Percentiles rank a stretch among this genome's conserved stretches.
Conservation (phyloP, 2,329 filamentous ascomycete genomes). For the Trichoderma lentiforme region DNA sequence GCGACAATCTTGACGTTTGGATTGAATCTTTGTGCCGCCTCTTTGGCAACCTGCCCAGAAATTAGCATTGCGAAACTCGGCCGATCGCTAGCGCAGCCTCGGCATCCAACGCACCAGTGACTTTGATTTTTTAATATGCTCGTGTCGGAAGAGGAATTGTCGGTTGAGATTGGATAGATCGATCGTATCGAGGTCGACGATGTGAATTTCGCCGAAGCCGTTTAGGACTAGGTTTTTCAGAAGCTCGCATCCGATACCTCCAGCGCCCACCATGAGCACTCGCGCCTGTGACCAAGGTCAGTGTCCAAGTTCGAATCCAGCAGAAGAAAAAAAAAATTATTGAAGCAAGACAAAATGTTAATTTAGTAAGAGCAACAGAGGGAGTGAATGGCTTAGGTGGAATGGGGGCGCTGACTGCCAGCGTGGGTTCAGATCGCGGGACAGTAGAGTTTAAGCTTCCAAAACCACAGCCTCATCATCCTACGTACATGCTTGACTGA, state of each 20-base stretch:
- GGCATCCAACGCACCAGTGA: conserved; percentile 63
- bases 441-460: neutral
- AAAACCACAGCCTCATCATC: neutral
- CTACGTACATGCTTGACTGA: conserved; percentile 64
- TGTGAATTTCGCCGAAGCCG: conserved; percentile 88
- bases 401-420: neutral
- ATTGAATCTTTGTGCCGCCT: conserved; percentile 87
- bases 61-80: conserved; percentile 1
- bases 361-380: neutral
- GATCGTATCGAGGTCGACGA: conserved; percentile 97
- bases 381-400: too few relatives aligned
- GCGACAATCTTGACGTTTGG: conserved; percentile 82
- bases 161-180: conserved; percentile 96
- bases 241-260: conserved; percentile 95
- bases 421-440: neutral
- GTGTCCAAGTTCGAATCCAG: neutral
- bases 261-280: conserved; percentile 91
- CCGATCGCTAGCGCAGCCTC: neutral
- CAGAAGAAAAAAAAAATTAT: neutral
- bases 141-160: conserved; percentile 92
- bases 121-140: conserved; percentile 98
- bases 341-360: neutral
- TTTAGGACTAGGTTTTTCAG: conserved; percentile 93
- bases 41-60: conserved; percentile 72
- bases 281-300: conserved; percentile 56